Conservation (phyloP, 805 yeast species). For the Cyberlindnera saturnus region DNA sequence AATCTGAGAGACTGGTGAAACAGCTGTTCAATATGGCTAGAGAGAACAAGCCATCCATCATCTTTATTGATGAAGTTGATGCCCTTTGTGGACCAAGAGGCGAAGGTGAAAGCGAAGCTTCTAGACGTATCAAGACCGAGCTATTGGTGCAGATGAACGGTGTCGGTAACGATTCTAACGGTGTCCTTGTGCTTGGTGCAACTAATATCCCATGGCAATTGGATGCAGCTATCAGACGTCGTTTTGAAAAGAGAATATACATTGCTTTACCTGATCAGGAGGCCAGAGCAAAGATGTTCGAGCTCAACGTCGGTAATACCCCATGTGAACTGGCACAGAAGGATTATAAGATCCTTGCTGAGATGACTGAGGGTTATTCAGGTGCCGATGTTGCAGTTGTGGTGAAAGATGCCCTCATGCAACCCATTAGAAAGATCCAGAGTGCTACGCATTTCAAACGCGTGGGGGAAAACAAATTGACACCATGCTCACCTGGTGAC, state of each 20-base stretch:
- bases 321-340: constrained; percentile 71
- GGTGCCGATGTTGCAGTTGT: constrained; percentile 97
- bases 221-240: constrained; percentile 94
- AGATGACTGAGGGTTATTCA: constrained; percentile 94
- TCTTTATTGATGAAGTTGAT: constrained; percentile 96
- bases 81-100: constrained; percentile 98
- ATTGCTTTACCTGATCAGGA: constrained; percentile 93
- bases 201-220: constrained; percentile 99
- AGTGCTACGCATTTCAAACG: constrained; percentile 91
- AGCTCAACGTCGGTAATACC: constrained; percentile 83
- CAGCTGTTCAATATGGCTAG: constrained; percentile 94
- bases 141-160: constrained; percentile 97
- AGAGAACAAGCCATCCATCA: constrained; percentile 91
- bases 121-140: constrained; percentile 93
- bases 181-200: constrained; percentile 93
- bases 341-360: constrained; percentile 75
- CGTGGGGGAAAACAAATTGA: constrained; percentile 45
- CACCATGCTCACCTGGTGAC: constrained; percentile 99
- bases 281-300: constrained; percentile 91
- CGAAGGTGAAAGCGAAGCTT: constrained; percentile 95
- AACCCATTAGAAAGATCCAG: constrained; percentile 93
- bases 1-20: constrained; percentile 91
- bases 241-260: constrained; percentile 92
- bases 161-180: constrained; percentile 90
- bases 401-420: constrained; percentile 96